phyloP scores from a whole-genome alignment of 768 basidiomycete species.

The Coprinopsis sp. region DNA sequence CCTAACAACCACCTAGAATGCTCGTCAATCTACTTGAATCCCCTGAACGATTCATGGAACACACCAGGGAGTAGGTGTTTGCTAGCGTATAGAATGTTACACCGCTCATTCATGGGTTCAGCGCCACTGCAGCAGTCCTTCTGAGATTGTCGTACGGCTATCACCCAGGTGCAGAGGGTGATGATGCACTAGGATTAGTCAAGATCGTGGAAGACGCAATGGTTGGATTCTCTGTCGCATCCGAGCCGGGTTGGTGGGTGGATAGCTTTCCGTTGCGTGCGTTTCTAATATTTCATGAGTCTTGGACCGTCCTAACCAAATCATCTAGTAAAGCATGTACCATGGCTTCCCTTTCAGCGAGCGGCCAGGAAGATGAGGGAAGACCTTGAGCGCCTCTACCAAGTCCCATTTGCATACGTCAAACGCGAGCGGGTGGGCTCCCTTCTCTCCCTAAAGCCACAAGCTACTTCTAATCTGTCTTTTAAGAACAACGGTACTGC shows the following conservation, averaged over 20 bases:
- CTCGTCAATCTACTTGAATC: constrained; percentile 10
- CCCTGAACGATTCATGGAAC: constrained; percentile 13
- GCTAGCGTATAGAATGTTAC: neutral
- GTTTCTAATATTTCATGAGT: constrained; percentile 10
- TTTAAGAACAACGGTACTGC: constrained; percentile 14
- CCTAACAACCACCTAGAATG: constrained; percentile 6
- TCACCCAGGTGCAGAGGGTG: constrained; percentile 9
- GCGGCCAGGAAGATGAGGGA: constrained; percentile 20
- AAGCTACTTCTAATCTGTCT: neutral
- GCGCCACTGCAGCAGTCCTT: constrained; percentile 21
- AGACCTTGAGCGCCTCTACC: constrained; percentile 23
- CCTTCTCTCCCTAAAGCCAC: neutral
- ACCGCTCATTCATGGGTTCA: neutral
- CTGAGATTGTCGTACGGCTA: constrained; percentile 23
- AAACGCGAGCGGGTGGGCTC: constrained; percentile 12
- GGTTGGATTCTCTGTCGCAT: constrained; percentile 27
- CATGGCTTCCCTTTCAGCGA: constrained; percentile 30
- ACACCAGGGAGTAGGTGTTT: constrained; percentile 12
- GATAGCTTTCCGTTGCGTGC: constrained; percentile 24
- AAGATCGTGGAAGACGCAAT: constrained; percentile 31
- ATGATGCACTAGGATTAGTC: constrained; percentile 20
- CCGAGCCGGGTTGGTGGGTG: constrained; percentile 30
- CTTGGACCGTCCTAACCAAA: neutral
- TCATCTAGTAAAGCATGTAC: constrained; percentile 24
- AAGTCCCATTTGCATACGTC: constrained; percentile 26